A percentile compares a stretch with the other conserved stretches of the same genome.
Conservation (phyloP, 164 flowering plant genomes). For the Hamamelis virginiana region DNA sequence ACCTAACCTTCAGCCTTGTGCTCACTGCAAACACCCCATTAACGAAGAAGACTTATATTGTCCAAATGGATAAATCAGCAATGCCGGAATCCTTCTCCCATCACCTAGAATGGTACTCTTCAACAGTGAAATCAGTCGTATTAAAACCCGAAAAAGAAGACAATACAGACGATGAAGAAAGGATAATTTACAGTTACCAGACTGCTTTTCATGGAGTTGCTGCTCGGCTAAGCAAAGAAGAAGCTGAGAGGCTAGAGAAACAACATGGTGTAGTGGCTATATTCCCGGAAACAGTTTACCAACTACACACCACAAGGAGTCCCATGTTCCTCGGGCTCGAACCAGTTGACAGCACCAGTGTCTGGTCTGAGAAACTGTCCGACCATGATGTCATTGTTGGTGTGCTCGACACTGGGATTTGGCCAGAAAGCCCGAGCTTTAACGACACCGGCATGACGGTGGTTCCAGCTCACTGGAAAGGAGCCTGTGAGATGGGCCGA, state of each 20-base stretch:
- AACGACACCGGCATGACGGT: conserved; percentile 57
- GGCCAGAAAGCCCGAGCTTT: conserved; percentile 88
- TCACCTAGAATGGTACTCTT: conserved; percentile 73
- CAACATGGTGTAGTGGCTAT: conserved; percentile 58
- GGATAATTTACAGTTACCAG: conserved; percentile 67
- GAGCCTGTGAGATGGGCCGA: conserved; percentile 59
- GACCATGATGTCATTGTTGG: conserved; percentile 74
- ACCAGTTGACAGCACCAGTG: conserved; percentile 30
- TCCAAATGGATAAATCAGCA: conserved; percentile 65
- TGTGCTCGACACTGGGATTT: conserved; percentile 84
- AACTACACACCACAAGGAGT: conserved; percentile 87
- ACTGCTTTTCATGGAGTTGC: conserved; percentile 83
- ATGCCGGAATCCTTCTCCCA: conserved; percentile 49
- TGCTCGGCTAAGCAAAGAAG: conserved; percentile 55
- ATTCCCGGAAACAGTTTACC: conserved; percentile 54
- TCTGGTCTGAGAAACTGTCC: conserved; percentile 32
- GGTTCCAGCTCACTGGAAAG: conserved; percentile 67
- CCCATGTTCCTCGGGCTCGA: conserved; percentile 75
- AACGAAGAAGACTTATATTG: conserved; percentile 54
- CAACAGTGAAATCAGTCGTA: conserved; percentile 39
- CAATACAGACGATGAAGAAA: conserved; percentile 23
- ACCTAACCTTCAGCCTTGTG: conserved; percentile 8
- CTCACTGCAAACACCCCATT: conserved; percentile 17
- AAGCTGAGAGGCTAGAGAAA: conserved; percentile 46
- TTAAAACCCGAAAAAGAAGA: conserved; percentile 5